These are phyloP conservation scores for Capronia coronata DNA, from an alignment of 2,329 filamentous ascomycete genomes.

Conservation along the genomic window DNA sequence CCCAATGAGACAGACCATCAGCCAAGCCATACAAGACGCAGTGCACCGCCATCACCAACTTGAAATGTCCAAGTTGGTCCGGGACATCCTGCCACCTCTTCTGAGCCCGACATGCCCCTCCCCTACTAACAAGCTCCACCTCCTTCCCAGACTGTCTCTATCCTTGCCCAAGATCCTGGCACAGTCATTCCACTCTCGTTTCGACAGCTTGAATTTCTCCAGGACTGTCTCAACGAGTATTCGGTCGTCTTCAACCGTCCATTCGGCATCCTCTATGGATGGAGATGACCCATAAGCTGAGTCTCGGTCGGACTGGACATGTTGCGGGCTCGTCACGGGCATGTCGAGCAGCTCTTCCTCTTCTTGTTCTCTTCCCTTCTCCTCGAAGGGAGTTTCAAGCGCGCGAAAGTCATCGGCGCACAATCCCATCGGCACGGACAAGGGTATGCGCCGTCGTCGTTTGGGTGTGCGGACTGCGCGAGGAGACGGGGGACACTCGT, in stretches of 20 bases:
- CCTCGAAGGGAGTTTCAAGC: conserved; percentile 30
- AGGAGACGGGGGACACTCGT: conserved; percentile 18
- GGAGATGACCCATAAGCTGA: conserved; percentile 20
- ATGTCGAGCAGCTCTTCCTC: conserved; percentile 5
- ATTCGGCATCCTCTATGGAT: conserved; percentile 26
- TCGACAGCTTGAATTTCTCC: conserved; percentile 40
- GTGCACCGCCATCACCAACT: conserved; percentile 19
- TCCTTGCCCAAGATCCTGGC: conserved; percentile 39
- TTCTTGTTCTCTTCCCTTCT: conserved; percentile 16
- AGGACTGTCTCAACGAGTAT: conserved; percentile 41
- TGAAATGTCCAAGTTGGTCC: conserved; percentile 22
- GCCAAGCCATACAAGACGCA: no score
- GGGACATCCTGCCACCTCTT: conserved; percentile 22
- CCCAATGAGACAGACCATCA: no score
- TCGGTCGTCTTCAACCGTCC: conserved; percentile 40
- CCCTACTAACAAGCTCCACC: conserved; percentile 40
- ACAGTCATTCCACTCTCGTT: conserved; percentile 42
- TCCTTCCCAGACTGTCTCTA: conserved; percentile 36
- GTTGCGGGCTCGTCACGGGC: conserved; percentile 16
- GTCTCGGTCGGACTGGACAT: conserved; percentile 13
- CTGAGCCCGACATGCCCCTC: conserved; percentile 40
- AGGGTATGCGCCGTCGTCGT: conserved; percentile 38
- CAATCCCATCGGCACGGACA: conserved; percentile 41
- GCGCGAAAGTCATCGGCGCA: conserved; percentile 41
- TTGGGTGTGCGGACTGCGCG: conserved; percentile 37